These are phyloP conservation scores for Diaporthe batatas DNA, from an alignment of 2,329 filamentous ascomycete species.

Conservation along the genomic window DNA sequence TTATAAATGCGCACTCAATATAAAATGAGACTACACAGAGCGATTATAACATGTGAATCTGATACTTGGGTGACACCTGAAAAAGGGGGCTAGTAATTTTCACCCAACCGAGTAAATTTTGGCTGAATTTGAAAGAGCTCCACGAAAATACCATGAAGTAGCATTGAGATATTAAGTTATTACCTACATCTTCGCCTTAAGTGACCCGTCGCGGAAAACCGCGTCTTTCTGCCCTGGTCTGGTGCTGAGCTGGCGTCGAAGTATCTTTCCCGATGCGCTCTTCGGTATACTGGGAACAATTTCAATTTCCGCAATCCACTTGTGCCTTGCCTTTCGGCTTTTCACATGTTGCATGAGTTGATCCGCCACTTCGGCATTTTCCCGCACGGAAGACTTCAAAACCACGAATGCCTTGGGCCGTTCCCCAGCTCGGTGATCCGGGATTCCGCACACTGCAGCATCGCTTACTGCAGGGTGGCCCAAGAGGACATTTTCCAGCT, in stretches of 20 bases:
- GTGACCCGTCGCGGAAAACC: background rate
- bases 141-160: background rate
- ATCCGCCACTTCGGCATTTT: conserved; percentile 50
- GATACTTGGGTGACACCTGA: background rate
- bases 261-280: conserved; percentile 69
- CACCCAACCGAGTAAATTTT: background rate
- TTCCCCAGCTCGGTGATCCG: conserved; percentile 65
- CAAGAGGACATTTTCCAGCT: conserved; percentile 50
- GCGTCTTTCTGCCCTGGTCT: background rate
- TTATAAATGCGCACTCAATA: too few species aligned
- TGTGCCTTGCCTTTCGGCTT: conserved; percentile 65
- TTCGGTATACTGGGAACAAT: conserved; percentile 67
- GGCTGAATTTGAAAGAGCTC: background rate
- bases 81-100: background rate
- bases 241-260: conserved; percentile 60
- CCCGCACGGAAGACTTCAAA: conserved; percentile 49
- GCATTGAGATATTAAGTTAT: background rate
- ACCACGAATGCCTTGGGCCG: conserved; percentile 72
- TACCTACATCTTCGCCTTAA: background rate
- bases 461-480: conserved; percentile 61
- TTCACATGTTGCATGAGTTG: conserved; percentile 62
- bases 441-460: conserved; percentile 71
- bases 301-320: conserved; percentile 61
- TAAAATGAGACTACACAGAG: background rate
- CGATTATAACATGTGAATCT: background rate